Percentiles rank a stretch among this genome's conserved stretches.
Evolutionary conservation across 768 basidiomycete species (phyloP).

Genomic region (Melanogaster broomeanus): DNA sequence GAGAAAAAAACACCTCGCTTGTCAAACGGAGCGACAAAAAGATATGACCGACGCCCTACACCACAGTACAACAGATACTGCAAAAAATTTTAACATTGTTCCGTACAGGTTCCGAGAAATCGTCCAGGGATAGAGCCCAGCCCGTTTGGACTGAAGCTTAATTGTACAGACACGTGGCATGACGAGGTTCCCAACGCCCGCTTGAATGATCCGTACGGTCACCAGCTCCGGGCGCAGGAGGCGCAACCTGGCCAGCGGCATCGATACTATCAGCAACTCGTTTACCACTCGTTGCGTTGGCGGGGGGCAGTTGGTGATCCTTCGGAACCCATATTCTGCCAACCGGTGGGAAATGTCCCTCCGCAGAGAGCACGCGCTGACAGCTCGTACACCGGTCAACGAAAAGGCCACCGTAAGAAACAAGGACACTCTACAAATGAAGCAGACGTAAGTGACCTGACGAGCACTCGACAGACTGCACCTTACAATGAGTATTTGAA

Average conservation of each 20-base stretch:
- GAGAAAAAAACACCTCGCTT: no score
- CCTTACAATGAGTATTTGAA: constrained; percentile 56
- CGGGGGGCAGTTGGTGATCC: background rate
- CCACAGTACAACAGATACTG: background rate
- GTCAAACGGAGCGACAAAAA: background rate
- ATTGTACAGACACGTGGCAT: constrained; percentile 44
- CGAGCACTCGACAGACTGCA: background rate
- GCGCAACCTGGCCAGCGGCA: background rate
- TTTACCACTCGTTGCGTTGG: background rate
- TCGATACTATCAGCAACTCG: background rate
- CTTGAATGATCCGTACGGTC: constrained; percentile 19
- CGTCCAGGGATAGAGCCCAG: background rate
- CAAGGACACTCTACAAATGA: constrained; percentile 46
- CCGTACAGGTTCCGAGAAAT: background rate
- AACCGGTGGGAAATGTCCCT: constrained; percentile 74
- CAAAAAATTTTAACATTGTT: background rate
- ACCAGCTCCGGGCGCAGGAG: background rate
- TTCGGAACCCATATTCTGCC: constrained; percentile 53
- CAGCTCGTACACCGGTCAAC: constrained; percentile 60
- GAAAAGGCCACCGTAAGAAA: constrained; percentile 62
- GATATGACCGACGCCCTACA: background rate
- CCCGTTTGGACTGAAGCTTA: constrained; percentile 7
- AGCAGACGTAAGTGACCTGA: constrained; percentile 5
- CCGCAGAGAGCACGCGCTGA: constrained; percentile 63
- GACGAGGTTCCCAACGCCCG: constrained; percentile 52